Conservation (phyloP, 2,329 filamentous ascomycete species). For the Penicillium sp. region DNA sequence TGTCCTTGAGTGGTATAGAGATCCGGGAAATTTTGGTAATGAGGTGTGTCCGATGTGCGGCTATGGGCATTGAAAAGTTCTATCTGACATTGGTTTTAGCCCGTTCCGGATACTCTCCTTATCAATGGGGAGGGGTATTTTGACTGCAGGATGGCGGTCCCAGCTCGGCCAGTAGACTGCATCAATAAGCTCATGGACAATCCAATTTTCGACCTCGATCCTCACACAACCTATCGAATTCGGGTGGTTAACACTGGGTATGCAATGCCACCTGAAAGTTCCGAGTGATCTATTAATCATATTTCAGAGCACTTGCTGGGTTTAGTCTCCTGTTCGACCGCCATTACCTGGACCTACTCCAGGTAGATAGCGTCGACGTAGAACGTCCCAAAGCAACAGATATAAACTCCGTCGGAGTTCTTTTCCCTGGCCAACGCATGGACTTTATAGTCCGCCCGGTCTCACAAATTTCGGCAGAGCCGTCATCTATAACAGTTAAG, state of each 20-base stretch:
- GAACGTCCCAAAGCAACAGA: slow-evolving; percentile 17
- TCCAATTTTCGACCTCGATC: slow-evolving; percentile 27
- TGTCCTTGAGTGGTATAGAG: slow-evolving; percentile 45
- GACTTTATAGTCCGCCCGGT: slow-evolving; percentile 37
- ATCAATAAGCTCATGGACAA: slow-evolving; percentile 22
- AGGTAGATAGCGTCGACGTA: slow-evolving; percentile 42
- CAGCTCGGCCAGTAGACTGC: slow-evolving; percentile 47
- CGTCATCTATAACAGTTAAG: slow-evolving; percentile 30
- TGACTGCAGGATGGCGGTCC: slow-evolving; percentile 46
- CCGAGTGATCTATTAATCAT: slow-evolving; percentile 3
- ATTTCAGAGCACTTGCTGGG: slow-evolving; percentile 40
- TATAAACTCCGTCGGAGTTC: slow-evolving; percentile 38
- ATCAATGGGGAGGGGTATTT: slow-evolving; percentile 49
- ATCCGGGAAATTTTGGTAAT: slow-evolving; percentile 44
- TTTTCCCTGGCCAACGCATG: slow-evolving; percentile 47
- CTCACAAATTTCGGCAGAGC: neutral
- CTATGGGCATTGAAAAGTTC: neutral
- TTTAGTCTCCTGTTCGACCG: slow-evolving; percentile 36
- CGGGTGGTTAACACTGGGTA: slow-evolving; percentile 47
- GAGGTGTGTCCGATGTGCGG: slow-evolving; percentile 30
- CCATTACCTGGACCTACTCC: slow-evolving; percentile 34
- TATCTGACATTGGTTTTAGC: slow-evolving; percentile 29
- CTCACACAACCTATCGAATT: slow-evolving; percentile 32
- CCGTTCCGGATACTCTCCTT: slow-evolving; percentile 48
- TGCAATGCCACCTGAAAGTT: neutral